Conservation (phyloP, 495 filamentous ascomycete genomes). For the Hypoxylon trugodes region DNA sequence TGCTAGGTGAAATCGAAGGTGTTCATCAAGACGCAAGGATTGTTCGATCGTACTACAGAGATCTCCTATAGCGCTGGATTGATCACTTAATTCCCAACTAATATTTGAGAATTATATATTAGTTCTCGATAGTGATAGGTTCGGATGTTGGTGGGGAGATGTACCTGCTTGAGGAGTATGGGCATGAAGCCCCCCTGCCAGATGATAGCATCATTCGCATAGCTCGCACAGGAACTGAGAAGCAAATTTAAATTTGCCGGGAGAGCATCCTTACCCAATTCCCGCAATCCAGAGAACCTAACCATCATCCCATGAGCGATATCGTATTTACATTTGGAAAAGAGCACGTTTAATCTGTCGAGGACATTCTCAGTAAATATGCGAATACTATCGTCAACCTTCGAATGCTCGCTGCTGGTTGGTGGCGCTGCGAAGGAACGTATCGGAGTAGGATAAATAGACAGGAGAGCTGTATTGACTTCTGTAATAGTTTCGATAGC, state of each 20-base stretch:
- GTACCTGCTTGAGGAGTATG: not conserved
- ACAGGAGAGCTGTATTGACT: not conserved
- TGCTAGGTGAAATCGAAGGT: not conserved
- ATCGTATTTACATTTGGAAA: not conserved
- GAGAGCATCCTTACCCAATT: not conserved
- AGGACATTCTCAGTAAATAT: not conserved
- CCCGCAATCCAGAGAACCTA: not conserved
- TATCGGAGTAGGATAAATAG: not conserved
- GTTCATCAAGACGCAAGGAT: not conserved
- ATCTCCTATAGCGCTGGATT: not conserved
- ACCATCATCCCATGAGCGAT: conserved; percentile 1
- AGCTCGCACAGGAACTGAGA: not conserved
- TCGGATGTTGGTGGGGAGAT: too few species aligned
- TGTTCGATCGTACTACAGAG: not conserved
- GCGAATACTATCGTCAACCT: not conserved
- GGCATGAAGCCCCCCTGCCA: not conserved
- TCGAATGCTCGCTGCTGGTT: not conserved
- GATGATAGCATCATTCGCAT: not conserved
- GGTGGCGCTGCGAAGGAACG: not conserved
- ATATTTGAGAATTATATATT: not conserved
- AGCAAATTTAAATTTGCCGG: not conserved
- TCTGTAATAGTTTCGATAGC: too few species aligned
- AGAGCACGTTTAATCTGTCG: not conserved
- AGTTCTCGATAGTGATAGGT: not conserved
- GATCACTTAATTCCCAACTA: not conserved